These are phyloP conservation scores for Hypoxylon lenormandii DNA, from an alignment of 495 filamentous ascomycete species.

Conservation along the genomic window DNA sequence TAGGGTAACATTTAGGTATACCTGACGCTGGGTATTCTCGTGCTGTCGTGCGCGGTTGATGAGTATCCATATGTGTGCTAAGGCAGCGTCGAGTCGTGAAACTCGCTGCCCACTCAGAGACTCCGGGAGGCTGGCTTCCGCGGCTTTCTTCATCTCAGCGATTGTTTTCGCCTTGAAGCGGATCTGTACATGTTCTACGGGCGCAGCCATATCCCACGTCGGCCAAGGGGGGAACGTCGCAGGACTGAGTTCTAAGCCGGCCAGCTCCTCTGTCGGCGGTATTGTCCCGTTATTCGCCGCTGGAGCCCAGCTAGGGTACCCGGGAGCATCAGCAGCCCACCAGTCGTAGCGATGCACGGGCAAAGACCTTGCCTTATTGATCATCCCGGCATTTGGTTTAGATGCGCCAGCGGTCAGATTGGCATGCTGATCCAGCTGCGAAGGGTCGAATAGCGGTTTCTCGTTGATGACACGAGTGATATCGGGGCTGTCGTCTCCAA, in stretches of 20 bases:
- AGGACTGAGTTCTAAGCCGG: slow-evolving; percentile 30
- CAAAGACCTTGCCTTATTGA: slow-evolving; percentile 45
- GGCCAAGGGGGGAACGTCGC: slow-evolving; percentile 54
- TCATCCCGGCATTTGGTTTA: slow-evolving; percentile 42
- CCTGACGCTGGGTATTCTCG: slow-evolving; percentile 35
- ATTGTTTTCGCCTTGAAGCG: slow-evolving; percentile 48
- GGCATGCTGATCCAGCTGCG: slow-evolving; percentile 49
- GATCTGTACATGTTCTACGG: slow-evolving; percentile 50
- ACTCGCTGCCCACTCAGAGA: slow-evolving; percentile 34
- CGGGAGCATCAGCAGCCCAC: slow-evolving; percentile 46
- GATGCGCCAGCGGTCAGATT: slow-evolving; percentile 38
- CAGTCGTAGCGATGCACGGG: slow-evolving; percentile 56
- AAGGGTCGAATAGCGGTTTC: slow-evolving; percentile 52
- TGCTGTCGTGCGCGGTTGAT: slow-evolving; percentile 53
- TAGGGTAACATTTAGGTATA: slow-evolving; percentile 53
- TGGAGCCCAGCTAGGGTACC: slow-evolving; percentile 46
- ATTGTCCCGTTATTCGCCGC: slow-evolving; percentile 37
- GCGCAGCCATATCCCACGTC: slow-evolving; percentile 49
- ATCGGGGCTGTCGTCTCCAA: background rate
- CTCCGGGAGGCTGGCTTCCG: slow-evolving; percentile 43
- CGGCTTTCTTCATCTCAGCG: slow-evolving; percentile 43
- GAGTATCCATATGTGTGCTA: slow-evolving; percentile 57
- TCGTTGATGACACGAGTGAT: background rate
- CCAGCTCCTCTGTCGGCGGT: slow-evolving; percentile 36
- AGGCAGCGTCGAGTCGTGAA: slow-evolving; percentile 53